phyloP scores from a whole-genome alignment of 495 filamentous ascomycete species.

The Penicillium cinerascens region DNA sequence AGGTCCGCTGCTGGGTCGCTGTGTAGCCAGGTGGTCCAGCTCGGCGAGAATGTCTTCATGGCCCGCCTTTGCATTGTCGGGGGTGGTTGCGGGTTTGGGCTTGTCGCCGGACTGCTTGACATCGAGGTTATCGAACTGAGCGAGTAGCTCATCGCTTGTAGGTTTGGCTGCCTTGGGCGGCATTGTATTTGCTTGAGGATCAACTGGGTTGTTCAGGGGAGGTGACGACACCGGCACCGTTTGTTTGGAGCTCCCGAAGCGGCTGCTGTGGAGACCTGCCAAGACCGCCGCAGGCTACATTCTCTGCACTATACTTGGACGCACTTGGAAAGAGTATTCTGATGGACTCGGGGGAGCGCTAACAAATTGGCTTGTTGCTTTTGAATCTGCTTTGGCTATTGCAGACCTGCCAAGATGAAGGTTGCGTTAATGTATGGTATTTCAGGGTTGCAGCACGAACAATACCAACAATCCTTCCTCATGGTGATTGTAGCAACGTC shows the following conservation, averaged over 20 bases:
- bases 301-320: neutral
- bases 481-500: too few relatives aligned
- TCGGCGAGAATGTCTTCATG: slow-evolving; percentile 75
- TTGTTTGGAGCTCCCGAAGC: slow-evolving; percentile 23
- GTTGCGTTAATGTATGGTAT: neutral
- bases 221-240: slow-evolving; percentile 26
- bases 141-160: slow-evolving; percentile 76
- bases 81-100: slow-evolving; percentile 34
- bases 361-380: neutral
- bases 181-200: slow-evolving; percentile 26
- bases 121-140: slow-evolving; percentile 74
- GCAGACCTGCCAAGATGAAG: neutral
- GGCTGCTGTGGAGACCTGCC: slow-evolving; percentile 24
- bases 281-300: slow-evolving; percentile 22
- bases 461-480: too few relatives aligned
- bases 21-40: slow-evolving; percentile 71
- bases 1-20: slow-evolving; percentile 65
- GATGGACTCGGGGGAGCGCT: neutral
- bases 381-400: neutral
- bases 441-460: too few relatives aligned
- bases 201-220: slow-evolving; percentile 24
- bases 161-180: slow-evolving; percentile 51
- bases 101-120: slow-evolving; percentile 39
- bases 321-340: neutral
- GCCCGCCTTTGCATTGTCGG: slow-evolving; percentile 44